Conservation (phyloP, 495 filamentous ascomycete species). For the Penicillium nucicola region DNA sequence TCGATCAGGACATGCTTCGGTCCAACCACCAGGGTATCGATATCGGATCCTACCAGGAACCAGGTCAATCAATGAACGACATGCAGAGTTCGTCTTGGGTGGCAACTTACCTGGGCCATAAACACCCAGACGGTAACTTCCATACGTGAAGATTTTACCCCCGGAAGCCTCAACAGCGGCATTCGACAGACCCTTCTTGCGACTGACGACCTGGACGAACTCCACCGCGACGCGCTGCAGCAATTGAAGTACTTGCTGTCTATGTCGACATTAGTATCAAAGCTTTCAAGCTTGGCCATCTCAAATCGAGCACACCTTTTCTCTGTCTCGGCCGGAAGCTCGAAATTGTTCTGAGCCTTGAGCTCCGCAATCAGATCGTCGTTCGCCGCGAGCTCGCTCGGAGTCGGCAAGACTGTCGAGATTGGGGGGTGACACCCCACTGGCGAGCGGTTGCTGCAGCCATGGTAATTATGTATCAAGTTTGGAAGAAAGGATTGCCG, state of each 20-base stretch:
- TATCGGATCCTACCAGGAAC: slow-evolving; percentile 75
- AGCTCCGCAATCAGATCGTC: slow-evolving; percentile 77
- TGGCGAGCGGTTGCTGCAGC: slow-evolving; percentile 46
- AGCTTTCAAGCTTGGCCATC: neutral
- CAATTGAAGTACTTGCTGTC: slow-evolving; percentile 56
- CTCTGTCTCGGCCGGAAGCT: slow-evolving; percentile 73
- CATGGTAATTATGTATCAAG: slow-evolving; percentile 45
- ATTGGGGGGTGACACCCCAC: slow-evolving; percentile 88
- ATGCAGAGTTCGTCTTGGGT: neutral
- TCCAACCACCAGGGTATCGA: slow-evolving; percentile 89
- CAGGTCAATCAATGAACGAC: neutral
- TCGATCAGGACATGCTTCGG: slow-evolving; percentile 82
- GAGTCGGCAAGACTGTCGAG: slow-evolving; percentile 69
- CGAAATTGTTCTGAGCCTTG: slow-evolving; percentile 83
- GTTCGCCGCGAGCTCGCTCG: slow-evolving; percentile 69
- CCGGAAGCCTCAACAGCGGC: slow-evolving; percentile 75
- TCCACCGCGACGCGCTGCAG: slow-evolving; percentile 77
- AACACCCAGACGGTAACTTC: slow-evolving; percentile 89
- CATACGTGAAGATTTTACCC: slow-evolving; percentile 90
- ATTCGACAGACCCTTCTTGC: slow-evolving; percentile 71
- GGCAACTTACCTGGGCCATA: slow-evolving; percentile 70
- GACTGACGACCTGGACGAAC: slow-evolving; percentile 77
- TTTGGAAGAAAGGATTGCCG: slow-evolving; percentile 3
- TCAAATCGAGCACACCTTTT: slow-evolving; percentile 52
- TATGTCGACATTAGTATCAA: slow-evolving; percentile 14